A percentile compares a stretch with the other conserved stretches of the same genome.
Conservation (phyloP, 1,139 yeast species). For the Barnettozyma hawaiiensis region DNA sequence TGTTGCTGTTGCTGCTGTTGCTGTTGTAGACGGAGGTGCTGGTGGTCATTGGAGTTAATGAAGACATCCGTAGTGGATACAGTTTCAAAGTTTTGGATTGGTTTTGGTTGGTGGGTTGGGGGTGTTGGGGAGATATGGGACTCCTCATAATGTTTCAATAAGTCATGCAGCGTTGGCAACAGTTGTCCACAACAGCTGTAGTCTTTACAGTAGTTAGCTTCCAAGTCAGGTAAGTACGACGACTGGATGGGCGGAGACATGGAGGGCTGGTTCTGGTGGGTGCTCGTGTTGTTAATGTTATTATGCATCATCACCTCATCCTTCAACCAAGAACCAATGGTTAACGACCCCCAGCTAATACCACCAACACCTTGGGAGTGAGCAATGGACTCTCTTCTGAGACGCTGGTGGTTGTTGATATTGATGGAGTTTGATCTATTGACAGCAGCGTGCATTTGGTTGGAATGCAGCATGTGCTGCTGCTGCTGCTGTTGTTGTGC, state of each 20-base stretch:
- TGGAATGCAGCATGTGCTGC: slow-evolving; percentile 5
- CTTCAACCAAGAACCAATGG: slow-evolving; percentile 92
- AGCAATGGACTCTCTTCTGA: slow-evolving; percentile 84
- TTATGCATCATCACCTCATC: slow-evolving; percentile 66
- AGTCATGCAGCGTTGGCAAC: slow-evolving; percentile 88
- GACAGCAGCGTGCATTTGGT: slow-evolving; percentile 4
- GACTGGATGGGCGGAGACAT: slow-evolving; percentile 67
- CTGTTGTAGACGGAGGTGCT: slow-evolving; percentile 19
- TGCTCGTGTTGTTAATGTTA: slow-evolving; percentile 21
- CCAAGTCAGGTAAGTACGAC: slow-evolving; percentile 82
- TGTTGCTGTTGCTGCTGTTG: slow-evolving; percentile 17
- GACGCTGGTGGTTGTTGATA: slow-evolving; percentile 40
- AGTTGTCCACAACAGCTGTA: slow-evolving; percentile 93
- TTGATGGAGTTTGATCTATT: slow-evolving; percentile 25
- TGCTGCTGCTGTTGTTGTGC: too few species aligned
- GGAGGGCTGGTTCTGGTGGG: slow-evolving; percentile 18
- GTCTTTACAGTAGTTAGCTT: slow-evolving; percentile 94
- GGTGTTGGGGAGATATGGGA: slow-evolving; percentile 83
- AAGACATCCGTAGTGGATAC: slow-evolving; percentile 31
- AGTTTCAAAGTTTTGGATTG: slow-evolving; percentile 40
- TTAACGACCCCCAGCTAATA: slow-evolving; percentile 94
- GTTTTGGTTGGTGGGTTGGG: slow-evolving; percentile 40
- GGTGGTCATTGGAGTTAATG: slow-evolving; percentile 19
- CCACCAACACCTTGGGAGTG: slow-evolving; percentile 98
- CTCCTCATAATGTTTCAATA: slow-evolving; percentile 92